Evolutionary conservation across 495 filamentous ascomycete species (phyloP), one percentile per base, ranked within the genome.

Genomic region (Durotheca rogersii): DNA sequence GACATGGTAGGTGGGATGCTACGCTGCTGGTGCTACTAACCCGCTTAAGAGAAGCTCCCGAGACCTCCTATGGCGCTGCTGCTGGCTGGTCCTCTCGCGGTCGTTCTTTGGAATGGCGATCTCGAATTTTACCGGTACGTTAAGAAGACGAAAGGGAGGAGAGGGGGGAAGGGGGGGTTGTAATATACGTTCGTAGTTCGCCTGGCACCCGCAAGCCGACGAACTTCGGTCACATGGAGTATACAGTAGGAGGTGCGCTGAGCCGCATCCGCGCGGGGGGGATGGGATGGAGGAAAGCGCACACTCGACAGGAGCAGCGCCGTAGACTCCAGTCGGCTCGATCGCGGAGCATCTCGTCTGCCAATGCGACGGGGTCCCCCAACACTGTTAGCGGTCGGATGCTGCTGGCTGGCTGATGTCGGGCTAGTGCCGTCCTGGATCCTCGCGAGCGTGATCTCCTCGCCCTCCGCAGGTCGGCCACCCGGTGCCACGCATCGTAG

Each of bases 261-360:
- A 27, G 23, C 23, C 23, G 4, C 23, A 27, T 27, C 23, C 23
- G 23, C 11, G 4, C 32, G 12, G 32, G 12, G 32, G 32, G 15
- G 5, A 4, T 11, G 5, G 32, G 11, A 35, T 35, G 4, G 12
- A 5, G 32, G 11, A 16, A 35, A 35, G 4, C 4, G 5, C 32
- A n/a, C 32, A 35, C 15, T 16, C 4, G 32, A 35, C 4, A 35
- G 32, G 11, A 12, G 12, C 11, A 35, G 7, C 32, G 15, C 11
- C 11, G 11, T n/a, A n/a, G 15, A 35, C 11, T n/a, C 11, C 12
- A n/a, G 32, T 35, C 32, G 32, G 32, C 32, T 35, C 32, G 32
- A 35, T 35, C 32, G 32, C 32, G 15, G 15, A 35, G 32, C 32
- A 35, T 27, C 23, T 27, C 9, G 23, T 52, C 38, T 32, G 45